Conservation (phyloP, 257 asterid species). For the Misopates orontium region DNA sequence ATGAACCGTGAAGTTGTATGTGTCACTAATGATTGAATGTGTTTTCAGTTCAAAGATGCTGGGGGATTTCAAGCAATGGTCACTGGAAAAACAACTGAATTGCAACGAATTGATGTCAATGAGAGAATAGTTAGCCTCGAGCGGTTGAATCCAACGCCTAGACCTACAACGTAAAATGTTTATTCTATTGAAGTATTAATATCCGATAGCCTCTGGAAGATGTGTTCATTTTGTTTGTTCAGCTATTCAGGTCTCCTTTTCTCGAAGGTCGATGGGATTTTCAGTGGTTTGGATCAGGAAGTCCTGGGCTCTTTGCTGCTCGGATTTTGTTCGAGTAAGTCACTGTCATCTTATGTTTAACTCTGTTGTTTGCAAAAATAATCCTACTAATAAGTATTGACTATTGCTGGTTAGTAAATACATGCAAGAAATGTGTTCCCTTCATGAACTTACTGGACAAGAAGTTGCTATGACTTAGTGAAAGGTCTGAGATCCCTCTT, state of each 20-base stretch:
- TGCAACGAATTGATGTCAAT: constrained; percentile 65
- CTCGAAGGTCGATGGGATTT: constrained; percentile 68
- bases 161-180: constrained; percentile 88
- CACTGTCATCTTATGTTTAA: constrained; percentile 1
- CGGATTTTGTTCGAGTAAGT: constrained; percentile 64
- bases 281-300: constrained; percentile 77
- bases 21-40: constrained; percentile 8
- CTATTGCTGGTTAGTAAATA: neutral
- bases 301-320: constrained; percentile 67
- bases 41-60: constrained; percentile 62
- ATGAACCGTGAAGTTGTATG: constrained; percentile 11
- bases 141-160: constrained; percentile 84
- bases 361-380: neutral
- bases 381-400: neutral
- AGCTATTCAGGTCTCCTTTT: constrained; percentile 57
- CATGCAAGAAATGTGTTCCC: neutral
- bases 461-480: neutral
- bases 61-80: constrained; percentile 69
- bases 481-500: neutral
- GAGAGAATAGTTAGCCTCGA: constrained; percentile 73
- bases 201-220: neutral
- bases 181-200: constrained; percentile 14
- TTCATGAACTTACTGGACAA: neutral
- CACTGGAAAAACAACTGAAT: constrained; percentile 57
- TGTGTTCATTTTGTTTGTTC: constrained; percentile 32